Evolutionary conservation across 805 yeast genomes (phyloP).

Genomic region (Blastobotrys parvus): DNA sequence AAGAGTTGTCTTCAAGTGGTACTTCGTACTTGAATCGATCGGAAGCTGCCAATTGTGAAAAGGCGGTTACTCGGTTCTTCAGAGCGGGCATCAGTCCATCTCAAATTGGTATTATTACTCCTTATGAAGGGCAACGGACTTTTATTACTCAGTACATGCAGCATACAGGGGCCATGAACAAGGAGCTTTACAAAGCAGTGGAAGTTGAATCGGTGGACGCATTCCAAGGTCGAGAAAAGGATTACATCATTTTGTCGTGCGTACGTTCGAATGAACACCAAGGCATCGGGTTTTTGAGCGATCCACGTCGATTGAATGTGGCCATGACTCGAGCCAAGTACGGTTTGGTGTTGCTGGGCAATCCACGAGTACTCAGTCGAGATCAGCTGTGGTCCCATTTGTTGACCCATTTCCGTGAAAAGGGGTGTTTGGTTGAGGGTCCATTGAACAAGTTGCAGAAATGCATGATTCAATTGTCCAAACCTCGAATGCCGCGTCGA

Average conservation of each 20-base stretch:
- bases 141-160: slow-evolving; percentile 72
- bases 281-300: slow-evolving; percentile 75
- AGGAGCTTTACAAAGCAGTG: slow-evolving; percentile 56
- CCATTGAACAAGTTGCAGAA: slow-evolving; percentile 70
- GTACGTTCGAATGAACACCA: slow-evolving; percentile 73
- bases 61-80: slow-evolving; percentile 62
- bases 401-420: slow-evolving; percentile 68
- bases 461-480: slow-evolving; percentile 31
- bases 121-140: slow-evolving; percentile 90
- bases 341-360: slow-evolving; percentile 75
- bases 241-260: slow-evolving; percentile 66
- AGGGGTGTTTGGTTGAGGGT: slow-evolving; percentile 87
- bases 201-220: slow-evolving; percentile 96
- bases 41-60: slow-evolving; percentile 85
- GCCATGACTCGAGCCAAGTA: slow-evolving; percentile 83
- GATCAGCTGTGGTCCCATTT: slow-evolving; percentile 73
- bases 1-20: slow-evolving; percentile 78
- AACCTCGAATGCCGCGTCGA: slow-evolving; percentile 11
- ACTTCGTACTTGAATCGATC: slow-evolving; percentile 75
- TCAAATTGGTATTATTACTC: slow-evolving; percentile 89
- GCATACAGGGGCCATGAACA: slow-evolving; percentile 58
- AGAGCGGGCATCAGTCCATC: slow-evolving; percentile 68
- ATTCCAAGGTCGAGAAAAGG: slow-evolving; percentile 87
- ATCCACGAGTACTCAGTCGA: slow-evolving; percentile 65
- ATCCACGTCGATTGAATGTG: slow-evolving; percentile 80